Base-by-base conservation (phyloP, 192 early-diverging fungal genomes). In the Coemansia sp. region DNA sequence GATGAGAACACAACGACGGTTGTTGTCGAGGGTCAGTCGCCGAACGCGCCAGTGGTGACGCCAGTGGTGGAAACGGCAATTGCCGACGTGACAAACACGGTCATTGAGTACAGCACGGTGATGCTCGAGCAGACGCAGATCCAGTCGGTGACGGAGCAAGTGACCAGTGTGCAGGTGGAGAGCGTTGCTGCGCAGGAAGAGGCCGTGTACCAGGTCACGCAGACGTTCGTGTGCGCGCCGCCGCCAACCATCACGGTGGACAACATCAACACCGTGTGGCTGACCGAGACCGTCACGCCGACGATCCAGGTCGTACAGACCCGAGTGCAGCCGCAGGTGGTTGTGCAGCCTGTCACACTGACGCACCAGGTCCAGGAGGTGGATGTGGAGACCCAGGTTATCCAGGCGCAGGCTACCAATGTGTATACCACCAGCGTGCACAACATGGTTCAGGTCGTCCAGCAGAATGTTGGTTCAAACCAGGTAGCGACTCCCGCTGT, bases 361-460 rank as follows among this genome's bases (percentile, higher is more conserved):
- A 78, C 75, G 2, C 58, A 78, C 54, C 58, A 78, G 55, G 75
- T 78, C 18, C 50, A 78, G 38, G 65, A 78, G 58, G 56, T 78
- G 32, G 60, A 51, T 14, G 33, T 71, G 29, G 50, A 71, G 54
- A 71, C 69, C 19, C 65, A 71, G 28, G 67, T 71, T 12, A 64
- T 78, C 54, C 62, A 78, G 58, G 40, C 61, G 47, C 65, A 78
- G 62, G 75, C 65, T 14, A 71, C 75, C 0, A 65, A 60, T 0
- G 58, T 68, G 16, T 54, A 55, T 42, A 60, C 75, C 16, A 78
- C 75, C 11, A 78, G 51, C 43, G 58, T 78, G 10, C 61, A 78
- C 58, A 66, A 66, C 30, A 60, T 78, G 56, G 75, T 78, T 14
- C 69, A 78, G 65, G 75, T 78, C 12, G 69, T 78, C 2, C 75